Percentiles rank a stretch among this genome's conserved stretches.
These are phyloP conservation scores for Pestalotiopsis sp. DNA, from an alignment of 2,329 filamentous ascomycete species.

Conservation along the genomic window DNA sequence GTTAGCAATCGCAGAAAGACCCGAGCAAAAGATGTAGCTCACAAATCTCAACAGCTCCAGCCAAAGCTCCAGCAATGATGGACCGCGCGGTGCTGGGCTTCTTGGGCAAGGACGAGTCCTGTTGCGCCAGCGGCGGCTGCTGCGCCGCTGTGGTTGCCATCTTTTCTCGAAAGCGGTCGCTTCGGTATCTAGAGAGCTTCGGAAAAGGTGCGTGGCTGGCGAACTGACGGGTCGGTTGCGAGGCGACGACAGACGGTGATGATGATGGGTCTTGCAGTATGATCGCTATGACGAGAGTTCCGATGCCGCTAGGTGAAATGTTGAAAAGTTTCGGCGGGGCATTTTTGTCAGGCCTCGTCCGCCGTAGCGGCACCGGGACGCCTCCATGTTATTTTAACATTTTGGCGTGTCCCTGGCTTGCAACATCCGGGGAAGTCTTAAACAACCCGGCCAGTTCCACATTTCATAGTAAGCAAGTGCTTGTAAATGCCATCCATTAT, in stretches of 20 bases:
- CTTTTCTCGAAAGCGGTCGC: background rate
- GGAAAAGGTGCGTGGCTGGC: background rate
- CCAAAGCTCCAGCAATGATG: constrained; percentile 88
- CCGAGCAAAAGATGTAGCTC: constrained; percentile 30
- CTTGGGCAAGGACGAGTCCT: constrained; percentile 31
- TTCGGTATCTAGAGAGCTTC: background rate
- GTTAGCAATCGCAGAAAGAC: background rate
- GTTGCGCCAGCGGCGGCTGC: background rate
- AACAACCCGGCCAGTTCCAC: no score
- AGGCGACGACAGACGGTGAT: background rate
- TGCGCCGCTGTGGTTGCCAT: constrained; percentile 15
- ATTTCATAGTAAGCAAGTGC: no score
- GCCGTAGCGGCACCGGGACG: background rate
- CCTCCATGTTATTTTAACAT: background rate
- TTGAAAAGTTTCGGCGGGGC: constrained; percentile 8
- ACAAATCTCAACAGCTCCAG: constrained; percentile 94
- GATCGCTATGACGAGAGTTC: constrained; percentile 5
- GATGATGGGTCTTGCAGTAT: background rate
- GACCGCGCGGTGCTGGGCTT: constrained; percentile 82
- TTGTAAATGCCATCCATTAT: no score
- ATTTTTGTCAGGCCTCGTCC: background rate
- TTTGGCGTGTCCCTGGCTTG: background rate
- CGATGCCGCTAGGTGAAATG: constrained; percentile 4
- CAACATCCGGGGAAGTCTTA: no score
- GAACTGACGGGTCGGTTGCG: background rate